Evolutionary conservation across 768 basidiomycete genomes (phyloP).

Genomic region (Kwoniella newhampshirensis): DNA sequence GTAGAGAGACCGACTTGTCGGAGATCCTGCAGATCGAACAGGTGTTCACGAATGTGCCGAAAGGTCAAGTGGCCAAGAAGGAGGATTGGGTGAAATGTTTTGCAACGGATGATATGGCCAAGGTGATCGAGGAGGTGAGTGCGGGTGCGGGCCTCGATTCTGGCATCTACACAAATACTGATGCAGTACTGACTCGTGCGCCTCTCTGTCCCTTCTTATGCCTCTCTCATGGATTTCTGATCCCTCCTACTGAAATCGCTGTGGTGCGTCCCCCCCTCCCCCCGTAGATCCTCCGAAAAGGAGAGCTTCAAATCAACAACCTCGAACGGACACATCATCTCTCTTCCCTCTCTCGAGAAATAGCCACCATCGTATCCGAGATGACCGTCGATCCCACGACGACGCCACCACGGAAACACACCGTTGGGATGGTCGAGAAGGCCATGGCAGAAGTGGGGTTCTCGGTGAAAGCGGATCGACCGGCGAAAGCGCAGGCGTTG

Average conservation of each 20-base stretch:
- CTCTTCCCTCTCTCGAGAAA: conserved; percentile 75
- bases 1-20: conserved; percentile 84
- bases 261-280: not conserved
- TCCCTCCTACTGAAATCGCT: not conserved
- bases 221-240: not conserved
- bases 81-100: conserved; percentile 92
- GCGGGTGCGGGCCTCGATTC: not conserved
- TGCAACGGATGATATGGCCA: conserved; percentile 67
- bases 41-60: conserved; percentile 93
- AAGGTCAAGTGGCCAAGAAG: conserved; percentile 86
- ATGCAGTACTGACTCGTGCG: not conserved
- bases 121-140: conserved; percentile 76
- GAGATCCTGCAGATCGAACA: conserved; percentile 96
- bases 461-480: conserved; percentile 83
- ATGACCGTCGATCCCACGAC: conserved; percentile 93
- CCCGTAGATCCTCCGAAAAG: conserved; percentile 82
- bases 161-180: not conserved
- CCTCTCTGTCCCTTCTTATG: too few species aligned
- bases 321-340: conserved; percentile 94
- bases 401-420: conserved; percentile 69
- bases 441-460: conserved; percentile 94
- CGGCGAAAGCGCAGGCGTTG: conserved; percentile 78
- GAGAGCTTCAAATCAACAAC: conserved; percentile 94
- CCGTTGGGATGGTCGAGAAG: conserved; percentile 95
- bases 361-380: conserved; percentile 89